Evolutionary conservation across 1,284 basidiomycete genomes (phyloP), one percentile per base, ranked within the genome.

Genomic region (Coniferiporia weirii): DNA sequence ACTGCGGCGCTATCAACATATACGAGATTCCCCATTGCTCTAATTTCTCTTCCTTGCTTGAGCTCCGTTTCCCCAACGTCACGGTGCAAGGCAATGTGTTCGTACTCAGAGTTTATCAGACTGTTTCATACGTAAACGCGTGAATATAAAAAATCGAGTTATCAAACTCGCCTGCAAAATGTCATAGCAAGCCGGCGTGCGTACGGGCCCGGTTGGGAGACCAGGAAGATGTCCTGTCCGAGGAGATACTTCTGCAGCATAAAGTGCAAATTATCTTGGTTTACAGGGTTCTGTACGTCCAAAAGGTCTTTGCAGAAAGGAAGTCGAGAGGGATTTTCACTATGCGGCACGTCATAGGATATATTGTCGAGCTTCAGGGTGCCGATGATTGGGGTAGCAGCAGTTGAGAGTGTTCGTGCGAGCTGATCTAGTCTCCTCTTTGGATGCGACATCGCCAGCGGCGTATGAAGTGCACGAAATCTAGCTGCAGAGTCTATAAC

Each of bases 61-160:
- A 87, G 70, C 64, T 85, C 84, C 1, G 84, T 85, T 67, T 86
- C 84, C n/a, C 84, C 83, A 3, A 85, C 79, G 67, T 87, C 84
- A 55, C 84, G 71, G 67, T 86, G 84, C 2, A 86, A 68, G 0
- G 83, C 79, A 60, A 87, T 80, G 63, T 83, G 81, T 65, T 87
- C 84, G 61, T 85, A 86, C 68, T 85, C 84, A 10, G 80, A 70
- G 65, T 86, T 86, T 50, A 85, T 80, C 32, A 84, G 54, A 58
- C 84, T 85, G 52, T 15, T 19, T n/a, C 45, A 35, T 34, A 51
- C 61, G 27, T 27, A 27, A 27, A 5, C 3, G 27, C 27, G 5
- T 27, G 2, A 27, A 27, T 27, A 45, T 40, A 20, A 17, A 17
- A 54, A 45, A 32, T 13, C 34, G 7, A 12, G 8, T 12, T 7